phyloP scores from a whole-genome alignment of 2,329 filamentous ascomycete species.

The Hysterium pulicare region DNA sequence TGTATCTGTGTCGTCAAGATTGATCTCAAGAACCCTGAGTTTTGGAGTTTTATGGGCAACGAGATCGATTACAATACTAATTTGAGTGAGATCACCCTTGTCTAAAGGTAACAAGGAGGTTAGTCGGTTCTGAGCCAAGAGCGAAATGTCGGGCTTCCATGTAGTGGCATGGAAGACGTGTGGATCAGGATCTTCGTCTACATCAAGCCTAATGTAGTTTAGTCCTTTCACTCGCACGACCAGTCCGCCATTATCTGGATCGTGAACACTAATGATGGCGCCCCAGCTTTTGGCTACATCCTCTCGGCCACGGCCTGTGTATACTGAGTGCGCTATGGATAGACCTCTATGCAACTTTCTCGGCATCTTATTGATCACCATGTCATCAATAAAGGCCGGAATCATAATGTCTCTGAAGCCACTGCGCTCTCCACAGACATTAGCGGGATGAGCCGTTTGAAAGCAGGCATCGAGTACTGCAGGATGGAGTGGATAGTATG shows the following conservation, averaged over 20 bases:
- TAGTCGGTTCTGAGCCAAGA: slow-evolving; percentile 4
- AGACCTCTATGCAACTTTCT: background rate
- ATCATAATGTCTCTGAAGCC: slow-evolving; percentile 13
- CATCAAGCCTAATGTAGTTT: slow-evolving; percentile 13
- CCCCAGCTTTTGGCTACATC: slow-evolving; percentile 13
- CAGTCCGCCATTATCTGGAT: slow-evolving; percentile 3
- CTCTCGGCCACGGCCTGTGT: slow-evolving; percentile 8
- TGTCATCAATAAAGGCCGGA: slow-evolving; percentile 19
- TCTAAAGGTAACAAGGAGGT: too few relatives aligned
- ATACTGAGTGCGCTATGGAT: slow-evolving; percentile 5
- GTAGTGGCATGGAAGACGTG: too few relatives aligned
- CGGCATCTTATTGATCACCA: slow-evolving; percentile 13
- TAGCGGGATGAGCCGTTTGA: too few relatives aligned
- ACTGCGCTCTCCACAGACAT: too few relatives aligned
- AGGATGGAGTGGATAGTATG: slow-evolving; percentile 26
- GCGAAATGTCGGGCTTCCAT: too few relatives aligned
- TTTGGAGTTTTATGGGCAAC: slow-evolving; percentile 34
- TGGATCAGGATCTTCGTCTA: too few relatives aligned
- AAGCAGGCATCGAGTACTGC: slow-evolving; percentile 24
- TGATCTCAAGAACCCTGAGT: slow-evolving; percentile 30
- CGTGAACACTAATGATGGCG: slow-evolving; percentile 2
- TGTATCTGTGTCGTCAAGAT: slow-evolving; percentile 17
- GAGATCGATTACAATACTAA: too few relatives aligned
- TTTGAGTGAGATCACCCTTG: too few relatives aligned
- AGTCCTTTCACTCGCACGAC: slow-evolving; percentile 17